phyloP scores from a whole-genome alignment of 495 filamentous ascomycete genomes.

The Gamarada debralockiae region DNA sequence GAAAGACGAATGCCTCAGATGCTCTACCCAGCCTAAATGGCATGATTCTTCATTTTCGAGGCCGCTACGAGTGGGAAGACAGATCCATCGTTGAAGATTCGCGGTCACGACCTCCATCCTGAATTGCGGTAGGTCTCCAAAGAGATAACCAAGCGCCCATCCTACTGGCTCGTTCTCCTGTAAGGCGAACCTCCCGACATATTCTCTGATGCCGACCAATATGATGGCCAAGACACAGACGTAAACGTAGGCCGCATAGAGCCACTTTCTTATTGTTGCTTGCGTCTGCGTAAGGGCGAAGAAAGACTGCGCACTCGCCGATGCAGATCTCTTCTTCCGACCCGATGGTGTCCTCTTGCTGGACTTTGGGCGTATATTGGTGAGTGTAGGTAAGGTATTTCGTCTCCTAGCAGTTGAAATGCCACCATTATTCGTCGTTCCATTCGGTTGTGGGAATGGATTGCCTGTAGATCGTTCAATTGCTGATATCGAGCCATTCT shows the following conservation, averaged over 20 bases:
- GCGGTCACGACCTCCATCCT: slow-evolving; percentile 59
- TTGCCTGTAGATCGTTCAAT: slow-evolving; percentile 4
- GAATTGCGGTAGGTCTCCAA: slow-evolving; percentile 72
- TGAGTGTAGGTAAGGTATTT: slow-evolving; percentile 21
- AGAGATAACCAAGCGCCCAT: slow-evolving; percentile 86
- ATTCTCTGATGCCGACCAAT: slow-evolving; percentile 64
- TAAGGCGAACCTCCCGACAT: slow-evolving; percentile 63
- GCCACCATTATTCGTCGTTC: not conserved
- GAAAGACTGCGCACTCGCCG: slow-evolving; percentile 64
- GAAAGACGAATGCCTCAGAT: slow-evolving; percentile 51
- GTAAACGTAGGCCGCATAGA: slow-evolving; percentile 80
- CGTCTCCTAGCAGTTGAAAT: slow-evolving; percentile 8
- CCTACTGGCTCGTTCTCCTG: slow-evolving; percentile 75
- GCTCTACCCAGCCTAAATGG: slow-evolving; percentile 53
- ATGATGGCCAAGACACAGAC: slow-evolving; percentile 56
- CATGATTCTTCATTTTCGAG: slow-evolving; percentile 31
- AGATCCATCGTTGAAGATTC: slow-evolving; percentile 73
- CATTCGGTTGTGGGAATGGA: too few relatives aligned
- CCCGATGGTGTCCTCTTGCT: slow-evolving; percentile 51
- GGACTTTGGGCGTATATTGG: slow-evolving; percentile 1
- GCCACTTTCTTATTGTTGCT: slow-evolving; percentile 71
- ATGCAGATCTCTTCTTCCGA: slow-evolving; percentile 63
- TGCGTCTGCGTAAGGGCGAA: slow-evolving; percentile 77
- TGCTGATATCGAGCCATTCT: slow-evolving; percentile 14
- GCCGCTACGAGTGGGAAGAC: slow-evolving; percentile 53